Conservation (phyloP, 345 rosid genomes). For the Cardamine chenopodiifolia region DNA sequence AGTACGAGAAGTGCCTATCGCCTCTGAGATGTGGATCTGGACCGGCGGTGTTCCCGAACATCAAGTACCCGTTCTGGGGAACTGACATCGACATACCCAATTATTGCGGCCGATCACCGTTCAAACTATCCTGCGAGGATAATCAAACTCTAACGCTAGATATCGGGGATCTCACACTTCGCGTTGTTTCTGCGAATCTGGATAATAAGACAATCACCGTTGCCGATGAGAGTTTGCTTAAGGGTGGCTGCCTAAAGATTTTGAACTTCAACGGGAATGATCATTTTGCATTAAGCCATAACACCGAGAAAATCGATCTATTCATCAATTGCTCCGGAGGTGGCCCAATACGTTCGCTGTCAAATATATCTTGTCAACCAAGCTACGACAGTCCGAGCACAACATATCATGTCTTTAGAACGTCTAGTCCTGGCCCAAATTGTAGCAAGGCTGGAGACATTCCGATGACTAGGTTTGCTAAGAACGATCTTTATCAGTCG, state of each 20-base stretch:
- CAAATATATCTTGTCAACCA: neutral
- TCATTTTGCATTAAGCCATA: neutral
- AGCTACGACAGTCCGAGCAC: accelerated
- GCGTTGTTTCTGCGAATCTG: neutral
- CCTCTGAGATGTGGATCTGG: constrained; percentile 44
- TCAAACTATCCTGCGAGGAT: constrained; percentile 42
- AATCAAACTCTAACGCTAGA: neutral
- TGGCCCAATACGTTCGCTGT: neutral
- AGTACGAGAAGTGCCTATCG: constrained; percentile 36
- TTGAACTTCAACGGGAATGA: neutral
- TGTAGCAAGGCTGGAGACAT: constrained; percentile 6
- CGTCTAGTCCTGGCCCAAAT: accelerated
- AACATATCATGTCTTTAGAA: neutral
- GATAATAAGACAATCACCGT: constrained; percentile 9
- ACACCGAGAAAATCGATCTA: constrained; percentile 32
- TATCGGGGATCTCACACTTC: neutral
- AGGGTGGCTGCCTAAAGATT: constrained; percentile 32
- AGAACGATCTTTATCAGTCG: neutral
- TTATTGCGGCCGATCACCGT: constrained; percentile 46
- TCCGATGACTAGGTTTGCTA: constrained; percentile 11
- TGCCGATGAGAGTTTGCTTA: constrained; percentile 16
- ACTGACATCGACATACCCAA: constrained; percentile 10
- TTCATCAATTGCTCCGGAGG: constrained; percentile 13
- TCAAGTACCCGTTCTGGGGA: constrained; percentile 64
- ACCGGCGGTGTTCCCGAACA: neutral